phyloP scores from a whole-genome alignment of 73 alveolate species.

The Tetrahymena thermophila region DNA sequence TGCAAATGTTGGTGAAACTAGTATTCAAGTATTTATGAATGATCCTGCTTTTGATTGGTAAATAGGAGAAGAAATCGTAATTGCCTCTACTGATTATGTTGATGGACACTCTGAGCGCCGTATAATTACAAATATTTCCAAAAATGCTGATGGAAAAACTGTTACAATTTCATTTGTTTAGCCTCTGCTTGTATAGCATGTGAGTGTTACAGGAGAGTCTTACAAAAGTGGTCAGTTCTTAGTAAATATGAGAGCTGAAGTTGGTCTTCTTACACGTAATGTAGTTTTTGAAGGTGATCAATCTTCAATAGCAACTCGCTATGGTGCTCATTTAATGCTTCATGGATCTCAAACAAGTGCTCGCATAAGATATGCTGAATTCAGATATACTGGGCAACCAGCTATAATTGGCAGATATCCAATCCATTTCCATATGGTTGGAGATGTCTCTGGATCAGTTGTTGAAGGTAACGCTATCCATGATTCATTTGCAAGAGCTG shows the following conservation, averaged over 20 bases:
- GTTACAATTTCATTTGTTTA: neutral
- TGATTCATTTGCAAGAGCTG: conserved; percentile 68
- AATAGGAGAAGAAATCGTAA: conserved; percentile 65
- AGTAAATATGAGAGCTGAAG: conserved; percentile 75
- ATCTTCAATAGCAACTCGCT: conserved; percentile 16
- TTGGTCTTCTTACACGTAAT: conserved; percentile 72
- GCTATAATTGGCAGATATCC: conserved; percentile 78
- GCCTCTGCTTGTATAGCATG: conserved; percentile 6
- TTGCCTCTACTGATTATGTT: conserved; percentile 62
- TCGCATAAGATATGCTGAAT: conserved; percentile 62
- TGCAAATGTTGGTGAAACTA: conserved; percentile 40
- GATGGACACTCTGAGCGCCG: conserved; percentile 59
- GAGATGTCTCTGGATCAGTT: conserved; percentile 60
- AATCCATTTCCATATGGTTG: conserved; percentile 70
- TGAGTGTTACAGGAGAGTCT: neutral
- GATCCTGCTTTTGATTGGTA: conserved; percentile 59
- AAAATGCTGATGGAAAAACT: neutral
- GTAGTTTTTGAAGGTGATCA: conserved; percentile 62
- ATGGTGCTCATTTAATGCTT: conserved; percentile 74
- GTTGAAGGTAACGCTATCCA: conserved; percentile 70
- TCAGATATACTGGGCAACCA: conserved; percentile 71
- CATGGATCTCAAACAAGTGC: conserved; percentile 63
- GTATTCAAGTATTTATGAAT: conserved; percentile 11
- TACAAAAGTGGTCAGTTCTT: conserved; percentile 31
- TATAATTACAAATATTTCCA: conserved; percentile 27